Evolutionary conservation across 345 rosid species (phyloP), one percentile per base, ranked within the genome.

Genomic region (Eucalyptus pumila): DNA sequence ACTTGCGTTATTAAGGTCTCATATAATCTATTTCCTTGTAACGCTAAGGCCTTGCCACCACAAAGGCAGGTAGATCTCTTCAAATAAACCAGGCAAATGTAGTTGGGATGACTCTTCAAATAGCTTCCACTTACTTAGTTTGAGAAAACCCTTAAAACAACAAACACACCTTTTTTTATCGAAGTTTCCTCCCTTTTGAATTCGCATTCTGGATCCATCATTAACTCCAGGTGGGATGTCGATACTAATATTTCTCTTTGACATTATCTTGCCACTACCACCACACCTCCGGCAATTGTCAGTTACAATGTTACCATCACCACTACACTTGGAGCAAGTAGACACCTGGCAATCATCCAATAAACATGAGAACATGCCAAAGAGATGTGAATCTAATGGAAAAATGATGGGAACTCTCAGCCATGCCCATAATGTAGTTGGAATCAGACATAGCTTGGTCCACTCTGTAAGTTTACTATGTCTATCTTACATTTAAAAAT

Each of bases 221-320:
- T 89, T 93, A 87, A 96, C 96, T 89, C 99, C 99, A 90, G 99
- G 95, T 16, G 98, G 99, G 87, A 96, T 93, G 65, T 89, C 91
- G 80, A 96, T 91, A 88, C 91, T 92, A 93, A 96, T 89, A 76
- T 89, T 93, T 90, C 95, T 92, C 88, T 87, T 94, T 87, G 96
- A 92, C 92, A 90, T 92, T 86, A 94, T 88, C 89, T 93, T 93
- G 89, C 99, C 97, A 56, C 88, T 92, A 86, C 99, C 98, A 58
- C 88, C 69, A 90, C 99, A 97, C 80, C 89, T 93, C 76, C 60
- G 91, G 92, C 99, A 97, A 86, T 90, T 91, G 87, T 96, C 98
- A 86, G 97, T 97, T 86, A 97, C 91, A 89, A 94, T 93, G 91
- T 93, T 96, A 88, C 99, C 99, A 34, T 94, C 91, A 51, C 99